Evolutionary conservation across 2,329 filamentous ascomycete genomes (phyloP), one percentile per base, ranked within the genome.

Genomic region (Pyricularia sp.): DNA sequence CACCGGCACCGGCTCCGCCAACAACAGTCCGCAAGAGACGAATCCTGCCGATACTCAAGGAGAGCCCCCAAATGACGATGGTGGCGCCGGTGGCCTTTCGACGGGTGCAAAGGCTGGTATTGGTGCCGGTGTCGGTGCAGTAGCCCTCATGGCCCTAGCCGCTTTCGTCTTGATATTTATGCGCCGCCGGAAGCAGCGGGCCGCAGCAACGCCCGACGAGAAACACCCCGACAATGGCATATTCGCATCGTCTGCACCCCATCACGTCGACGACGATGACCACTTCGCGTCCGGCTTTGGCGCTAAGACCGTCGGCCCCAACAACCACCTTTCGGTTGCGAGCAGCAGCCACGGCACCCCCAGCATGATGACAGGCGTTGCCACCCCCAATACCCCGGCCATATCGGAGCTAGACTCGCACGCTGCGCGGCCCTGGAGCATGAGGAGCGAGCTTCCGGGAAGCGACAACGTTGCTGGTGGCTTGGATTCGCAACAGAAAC

Each of bases 101-200:
- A 70, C 72, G 3, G 69, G 71, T 14, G 72, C 73, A 25, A 77
- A 75, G 67, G 71, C 71, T 17, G 71, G 71, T 36, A 58, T 70
- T 20, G 64, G 66, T 42, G 68, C 65, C 55, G 69, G 69, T 31
- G 20, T 69, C 17, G 65, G 58, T 9, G 12, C 50, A 10, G 65
- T 59, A 17, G 70, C 68, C 17, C 33, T 70, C 17, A 36, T 58
- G 0, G 36, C n/a, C 14, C 33, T 69, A 3, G 64, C 31, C 28
- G 69, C 65, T 2, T 20, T 69, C 1, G 17, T 31, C 1, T 65
- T 68, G 31, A 36, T 69, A 25, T 20, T 58, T 10, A 23, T 70
- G 17, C 30, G 33, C 20, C 30, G 69, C 4, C 26, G n/a, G 25
- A 26, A 67, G 17, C 23, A 36, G 11, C 26, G 33, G 17, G 26